These are phyloP conservation scores for Penicillium alfredii DNA, from an alignment of 495 filamentous ascomycete species.

Conservation along the genomic window DNA sequence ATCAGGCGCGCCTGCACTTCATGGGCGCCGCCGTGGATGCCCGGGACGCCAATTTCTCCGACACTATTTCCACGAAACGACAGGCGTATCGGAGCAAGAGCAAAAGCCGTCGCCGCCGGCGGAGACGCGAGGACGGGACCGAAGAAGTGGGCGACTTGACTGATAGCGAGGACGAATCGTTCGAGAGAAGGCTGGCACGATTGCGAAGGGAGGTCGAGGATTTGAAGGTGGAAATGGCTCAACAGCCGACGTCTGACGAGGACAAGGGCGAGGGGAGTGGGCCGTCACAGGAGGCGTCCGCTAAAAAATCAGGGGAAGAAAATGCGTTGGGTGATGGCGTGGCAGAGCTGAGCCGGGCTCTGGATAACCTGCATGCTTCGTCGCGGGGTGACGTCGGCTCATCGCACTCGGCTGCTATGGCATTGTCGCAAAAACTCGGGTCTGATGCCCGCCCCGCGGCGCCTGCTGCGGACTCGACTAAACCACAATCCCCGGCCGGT, in stretches of 20 bases:
- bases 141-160: conserved; percentile 61
- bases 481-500: conserved; percentile 6
- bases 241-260: conserved; percentile 13
- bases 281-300: background rate
- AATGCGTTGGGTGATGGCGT: conserved; percentile 41
- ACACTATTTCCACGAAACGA: conserved; percentile 69
- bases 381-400: conserved; percentile 24
- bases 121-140: conserved; percentile 45
- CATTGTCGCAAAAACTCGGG: conserved; percentile 31
- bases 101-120: conserved; percentile 45
- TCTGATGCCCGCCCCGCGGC: conserved; percentile 8
- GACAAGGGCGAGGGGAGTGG: conserved; percentile 1
- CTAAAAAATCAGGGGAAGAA: conserved; percentile 23
- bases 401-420: conserved; percentile 32
- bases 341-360: conserved; percentile 56
- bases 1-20: conserved; percentile 75
- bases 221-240: conserved; percentile 58
- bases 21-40: conserved; percentile 68
- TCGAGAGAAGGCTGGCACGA: conserved; percentile 71
- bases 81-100: conserved; percentile 73
- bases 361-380: conserved; percentile 51
- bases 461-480: conserved; percentile 1
- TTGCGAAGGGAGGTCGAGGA: conserved; percentile 74
- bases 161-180: conserved; percentile 63
- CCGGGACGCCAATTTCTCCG: conserved; percentile 72